Evolutionary conservation across 768 basidiomycete species (phyloP), one percentile per base, ranked within the genome.

Genomic region (Fomitopsis serialis): DNA sequence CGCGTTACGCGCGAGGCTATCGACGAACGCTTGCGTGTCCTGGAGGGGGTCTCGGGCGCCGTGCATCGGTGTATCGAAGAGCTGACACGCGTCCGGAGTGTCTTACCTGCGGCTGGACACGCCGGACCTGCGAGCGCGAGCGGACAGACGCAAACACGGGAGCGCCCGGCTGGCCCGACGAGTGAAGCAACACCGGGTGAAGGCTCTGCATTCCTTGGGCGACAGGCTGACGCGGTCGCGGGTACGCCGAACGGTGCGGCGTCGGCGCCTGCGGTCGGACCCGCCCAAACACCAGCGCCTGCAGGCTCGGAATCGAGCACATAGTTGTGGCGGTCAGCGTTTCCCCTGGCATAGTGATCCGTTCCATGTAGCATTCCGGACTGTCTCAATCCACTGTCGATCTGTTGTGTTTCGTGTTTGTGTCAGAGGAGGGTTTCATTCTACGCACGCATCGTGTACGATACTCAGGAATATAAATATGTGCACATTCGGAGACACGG

Each of bases 61-160:
- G 74, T 93, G n/a, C 81, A 81, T 63, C 76, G 78, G 19, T 85
- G 91, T 61, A 78, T 91, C 50, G 85, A 89, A 58, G 91, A 97
- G 60, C 74, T 97, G 56, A 78, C 85, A 66, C 74, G 82, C 59
- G 74, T 92, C 65, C 73, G 88, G 58, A 91, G 89, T 60, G 74
- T 80, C n/a, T 69, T 92, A 29, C 86, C 87, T 15, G 70, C 25
- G 25, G 3, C 42, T 11, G 22, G 24, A 6, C 21, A 22, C 17
- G 24, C 27, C 25, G 50, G 25, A 29, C 27, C 46, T 22, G 25
- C 37, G 15, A 19, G 13, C 25, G 7, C 46, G 11, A 32, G 29
- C 11, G 29, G 29, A 32, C 29, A 32, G 29, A 9, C 46, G 46
- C 46, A 48, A 35, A 25, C 12, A 17, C 46, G 32, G 46, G 29